Evolutionary conservation across 148 eudicot species (phyloP).

Genomic region (Camellia japonica): DNA sequence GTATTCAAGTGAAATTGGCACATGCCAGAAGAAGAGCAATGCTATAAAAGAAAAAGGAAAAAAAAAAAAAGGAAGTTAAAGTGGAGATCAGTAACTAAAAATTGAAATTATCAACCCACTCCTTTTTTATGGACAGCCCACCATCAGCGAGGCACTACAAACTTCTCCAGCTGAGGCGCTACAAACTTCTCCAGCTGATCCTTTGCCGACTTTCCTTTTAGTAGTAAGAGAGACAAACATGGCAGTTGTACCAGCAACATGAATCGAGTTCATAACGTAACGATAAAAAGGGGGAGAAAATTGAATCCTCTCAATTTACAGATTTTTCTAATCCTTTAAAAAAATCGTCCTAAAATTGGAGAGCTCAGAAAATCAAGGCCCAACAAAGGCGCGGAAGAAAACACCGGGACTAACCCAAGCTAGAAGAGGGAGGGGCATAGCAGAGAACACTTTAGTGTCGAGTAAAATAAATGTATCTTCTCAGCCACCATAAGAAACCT

Average conservation of each 20-base stretch:
- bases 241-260: not conserved
- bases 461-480: constrained; percentile 11
- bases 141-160: not conserved
- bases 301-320: constrained; percentile 20
- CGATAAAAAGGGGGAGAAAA: not conserved
- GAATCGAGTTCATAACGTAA: not conserved
- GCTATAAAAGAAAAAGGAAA: not conserved
- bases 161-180: not conserved
- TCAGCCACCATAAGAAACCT: constrained; percentile 10
- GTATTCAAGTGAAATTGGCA: not conserved
- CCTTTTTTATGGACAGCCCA: not conserved
- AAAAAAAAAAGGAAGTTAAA: no score
- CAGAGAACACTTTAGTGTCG: not conserved
- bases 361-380: constrained; percentile 18
- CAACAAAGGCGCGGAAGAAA: constrained; percentile 1
- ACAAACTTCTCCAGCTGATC: constrained; percentile 7
- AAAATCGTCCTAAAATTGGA: not conserved
- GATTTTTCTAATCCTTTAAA: constrained; percentile 12
- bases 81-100: not conserved
- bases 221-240: constrained; percentile 5
- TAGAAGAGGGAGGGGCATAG: constrained; percentile 12
- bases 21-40: not conserved
- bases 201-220: not conserved
- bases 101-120: not conserved
- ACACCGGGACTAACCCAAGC: not conserved